Base-by-base conservation (phyloP, 768 basidiomycete species). In the Auricularia cornea region DNA sequence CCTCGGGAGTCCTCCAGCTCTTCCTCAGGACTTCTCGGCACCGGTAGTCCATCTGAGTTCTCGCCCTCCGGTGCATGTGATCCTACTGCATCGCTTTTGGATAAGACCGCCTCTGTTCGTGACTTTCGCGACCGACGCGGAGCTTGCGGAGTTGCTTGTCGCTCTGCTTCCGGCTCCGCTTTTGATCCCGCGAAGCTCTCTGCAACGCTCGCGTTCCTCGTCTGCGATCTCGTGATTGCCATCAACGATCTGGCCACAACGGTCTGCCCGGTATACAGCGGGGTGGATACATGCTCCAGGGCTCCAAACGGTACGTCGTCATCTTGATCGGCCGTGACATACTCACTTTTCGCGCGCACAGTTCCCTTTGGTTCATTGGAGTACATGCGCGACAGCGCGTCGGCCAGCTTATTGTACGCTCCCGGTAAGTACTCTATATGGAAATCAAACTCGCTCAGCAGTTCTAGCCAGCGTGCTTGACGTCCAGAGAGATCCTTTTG, bases 381-480 rank as follows among this genome's bases (percentile, higher is more conserved):
- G 54, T 57, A 57, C 54, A 57, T 57, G 8, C 54, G n/a, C 23
- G 52, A 71, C 33, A 59, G 69, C 59, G 8, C 60, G 60, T 79
- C 78, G 0, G 75, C 72, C 0, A 77, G 51, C 0, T 68, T 61
- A 59, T 79, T 79, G 5, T 73, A 70, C 0, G 38, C 60, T 0
- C 79, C 78, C 0, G 69, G 72, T 2, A 77, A 56, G 28, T 77
- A 75, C 2, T 65, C 32, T 0, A 77, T 68, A 2, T 61, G 48
- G 23, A 75, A 77, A 38, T 75, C 67, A 35, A 73, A 77, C n/a
- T 75, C 66, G 10, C 63, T 63, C 0, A 77, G 31, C 3, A 71
- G 71, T n/a, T 78, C 75, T 2, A 75, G 23, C 80, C 79, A 80
- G 0, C 74, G 66, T 0, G 71, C 74, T 33, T 79, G 79, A 0